Evolutionary conservation across 768 basidiomycete species (phyloP).

Genomic region (Bullera alba): DNA sequence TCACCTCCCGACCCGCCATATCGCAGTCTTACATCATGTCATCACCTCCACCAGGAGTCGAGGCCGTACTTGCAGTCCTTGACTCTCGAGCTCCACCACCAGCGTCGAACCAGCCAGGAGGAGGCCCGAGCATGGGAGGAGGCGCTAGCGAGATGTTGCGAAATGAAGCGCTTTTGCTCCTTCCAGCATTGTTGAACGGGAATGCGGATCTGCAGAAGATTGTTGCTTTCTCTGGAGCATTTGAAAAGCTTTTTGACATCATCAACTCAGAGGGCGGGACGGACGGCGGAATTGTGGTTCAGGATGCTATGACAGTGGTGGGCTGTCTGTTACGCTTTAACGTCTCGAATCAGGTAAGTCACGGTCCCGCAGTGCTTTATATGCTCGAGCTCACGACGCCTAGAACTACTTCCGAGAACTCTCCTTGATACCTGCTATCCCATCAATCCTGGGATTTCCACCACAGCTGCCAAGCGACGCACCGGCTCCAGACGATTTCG

Average conservation of each 20-base stretch:
- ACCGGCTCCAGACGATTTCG: conserved; percentile 62
- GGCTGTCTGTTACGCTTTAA: conserved; percentile 87
- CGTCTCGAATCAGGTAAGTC: conserved; percentile 77
- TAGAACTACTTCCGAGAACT: conserved; percentile 97
- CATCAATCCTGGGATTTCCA: conserved; percentile 53
- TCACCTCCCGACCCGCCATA: conserved; percentile 70
- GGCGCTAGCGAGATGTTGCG: conserved; percentile 43
- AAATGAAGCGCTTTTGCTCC: conserved; percentile 69
- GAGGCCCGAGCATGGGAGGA: conserved; percentile 17
- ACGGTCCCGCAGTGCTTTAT: background rate
- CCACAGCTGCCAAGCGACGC: conserved; percentile 62
- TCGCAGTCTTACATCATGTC: conserved; percentile 91
- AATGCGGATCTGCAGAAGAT: conserved; percentile 94
- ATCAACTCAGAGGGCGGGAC: conserved; percentile 81
- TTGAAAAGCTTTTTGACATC: conserved; percentile 88
- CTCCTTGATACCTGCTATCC: conserved; percentile 57
- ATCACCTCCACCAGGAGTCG: conserved; percentile 53
- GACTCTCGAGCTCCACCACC: conserved; percentile 16
- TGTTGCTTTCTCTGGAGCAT: conserved; percentile 90
- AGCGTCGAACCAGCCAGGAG: conserved; percentile 8
- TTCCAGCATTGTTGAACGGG: conserved; percentile 72
- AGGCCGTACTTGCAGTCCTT: conserved; percentile 54
- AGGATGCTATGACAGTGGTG: conserved; percentile 76
- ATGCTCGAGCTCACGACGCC: conserved; percentile 3
- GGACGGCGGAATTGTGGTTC: conserved; percentile 79